A percentile compares a stretch with the other conserved stretches of the same genome.
Evolutionary conservation across 2,329 filamentous ascomycete species (phyloP).

Genomic region (Dactylonectria macrodidyma): DNA sequence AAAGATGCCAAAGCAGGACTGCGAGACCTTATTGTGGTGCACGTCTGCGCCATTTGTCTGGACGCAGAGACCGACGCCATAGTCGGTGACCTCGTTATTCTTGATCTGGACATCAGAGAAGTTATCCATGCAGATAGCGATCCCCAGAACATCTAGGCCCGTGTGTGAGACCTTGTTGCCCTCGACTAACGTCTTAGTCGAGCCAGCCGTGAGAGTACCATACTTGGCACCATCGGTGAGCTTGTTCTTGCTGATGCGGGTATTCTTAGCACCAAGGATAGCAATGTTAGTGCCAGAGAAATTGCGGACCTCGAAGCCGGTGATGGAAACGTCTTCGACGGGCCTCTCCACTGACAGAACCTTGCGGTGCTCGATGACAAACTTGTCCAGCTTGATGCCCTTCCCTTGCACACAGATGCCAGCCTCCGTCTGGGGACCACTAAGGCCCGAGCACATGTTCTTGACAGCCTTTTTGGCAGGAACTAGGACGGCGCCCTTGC

Average conservation of each 20-base stretch:
- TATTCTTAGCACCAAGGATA: slow-evolving; percentile 51
- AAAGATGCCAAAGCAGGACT: slow-evolving; percentile 51
- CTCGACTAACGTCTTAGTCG: slow-evolving; percentile 46
- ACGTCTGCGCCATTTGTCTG: slow-evolving; percentile 52
- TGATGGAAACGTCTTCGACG: slow-evolving; percentile 51
- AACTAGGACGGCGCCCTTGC: slow-evolving; percentile 45
- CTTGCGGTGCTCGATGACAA: slow-evolving; percentile 50
- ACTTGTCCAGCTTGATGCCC: slow-evolving; percentile 44
- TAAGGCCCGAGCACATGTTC: slow-evolving; percentile 53
- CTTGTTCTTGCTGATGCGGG: slow-evolving; percentile 45
- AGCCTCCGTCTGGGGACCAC: slow-evolving; percentile 39
- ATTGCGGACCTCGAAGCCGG: slow-evolving; percentile 51
- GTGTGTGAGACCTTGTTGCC: slow-evolving; percentile 49
- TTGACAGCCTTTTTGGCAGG: slow-evolving; percentile 40
- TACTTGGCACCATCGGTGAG: slow-evolving; percentile 49
- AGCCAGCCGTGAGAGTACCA: slow-evolving; percentile 55
- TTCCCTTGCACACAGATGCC: slow-evolving; percentile 55
- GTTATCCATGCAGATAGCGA: slow-evolving; percentile 56
- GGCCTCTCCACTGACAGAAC: slow-evolving; percentile 44
- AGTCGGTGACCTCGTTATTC: slow-evolving; percentile 50
- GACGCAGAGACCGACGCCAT: slow-evolving; percentile 53
- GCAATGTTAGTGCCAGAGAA: slow-evolving; percentile 55
- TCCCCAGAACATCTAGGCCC: slow-evolving; percentile 29
- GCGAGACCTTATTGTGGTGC: slow-evolving; percentile 50
- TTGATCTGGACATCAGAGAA: slow-evolving; percentile 45